These are phyloP conservation scores for Suhomyces coccinellae DNA, from an alignment of 1,139 yeast species.

Conservation along the genomic window DNA sequence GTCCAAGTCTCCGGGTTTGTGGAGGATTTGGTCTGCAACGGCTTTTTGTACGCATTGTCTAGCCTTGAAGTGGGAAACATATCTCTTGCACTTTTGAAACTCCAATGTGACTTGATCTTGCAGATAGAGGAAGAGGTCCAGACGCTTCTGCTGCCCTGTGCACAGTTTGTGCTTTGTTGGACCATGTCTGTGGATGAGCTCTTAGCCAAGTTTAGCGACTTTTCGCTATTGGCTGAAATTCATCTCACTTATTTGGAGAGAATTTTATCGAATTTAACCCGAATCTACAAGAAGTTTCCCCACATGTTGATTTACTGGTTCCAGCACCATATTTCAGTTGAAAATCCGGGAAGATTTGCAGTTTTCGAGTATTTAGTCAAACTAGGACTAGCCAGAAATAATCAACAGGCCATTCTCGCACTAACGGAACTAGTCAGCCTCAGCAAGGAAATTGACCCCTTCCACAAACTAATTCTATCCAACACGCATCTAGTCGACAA, in stretches of 20 bases:
- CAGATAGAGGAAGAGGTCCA: not conserved
- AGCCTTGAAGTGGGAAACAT: slow-evolving; percentile 1
- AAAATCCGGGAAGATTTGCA: not conserved
- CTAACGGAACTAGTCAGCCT: not conserved
- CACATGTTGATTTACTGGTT: not conserved
- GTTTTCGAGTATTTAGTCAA: not conserved
- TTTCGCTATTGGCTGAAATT: not conserved
- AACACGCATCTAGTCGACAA: not conserved
- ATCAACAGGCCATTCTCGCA: not conserved
- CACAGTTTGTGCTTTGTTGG: not conserved
- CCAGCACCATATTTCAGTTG: not conserved
- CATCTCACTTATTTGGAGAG: not conserved
- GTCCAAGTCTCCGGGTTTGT: not conserved
- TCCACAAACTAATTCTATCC: not conserved
- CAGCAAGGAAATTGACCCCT: not conserved
- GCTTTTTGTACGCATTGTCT: slow-evolving; percentile 11
- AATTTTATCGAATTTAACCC: no score
- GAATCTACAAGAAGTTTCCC: not conserved
- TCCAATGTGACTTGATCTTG: slow-evolving; percentile 4
- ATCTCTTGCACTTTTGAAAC: slow-evolving; percentile 5
- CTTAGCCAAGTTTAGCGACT: no score
- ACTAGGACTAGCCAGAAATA: not conserved
- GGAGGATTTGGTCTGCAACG: slow-evolving; percentile 1
- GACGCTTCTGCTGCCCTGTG: not conserved
- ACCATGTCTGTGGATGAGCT: not conserved